Conservation (phyloP, 2,329 filamentous ascomycete species). For the Tolypocladium inflatum region DNA sequence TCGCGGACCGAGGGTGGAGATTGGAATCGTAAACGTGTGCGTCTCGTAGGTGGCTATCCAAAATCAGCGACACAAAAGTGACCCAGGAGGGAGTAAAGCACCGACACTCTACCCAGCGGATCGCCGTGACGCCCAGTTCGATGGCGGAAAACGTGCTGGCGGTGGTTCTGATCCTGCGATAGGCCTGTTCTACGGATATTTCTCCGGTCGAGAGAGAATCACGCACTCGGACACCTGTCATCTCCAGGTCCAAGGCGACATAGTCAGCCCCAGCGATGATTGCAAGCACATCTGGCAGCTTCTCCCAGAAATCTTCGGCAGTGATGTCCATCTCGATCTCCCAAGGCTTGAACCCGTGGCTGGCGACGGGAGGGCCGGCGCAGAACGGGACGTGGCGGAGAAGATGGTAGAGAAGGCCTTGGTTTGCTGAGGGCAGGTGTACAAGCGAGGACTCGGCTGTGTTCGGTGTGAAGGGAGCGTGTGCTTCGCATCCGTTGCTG, state of each 20-base stretch:
- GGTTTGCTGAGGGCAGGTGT: too few relatives aligned
- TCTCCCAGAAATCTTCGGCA: slow-evolving; percentile 8
- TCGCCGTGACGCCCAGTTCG: slow-evolving; percentile 26
- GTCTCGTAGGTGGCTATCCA: slow-evolving; percentile 7
- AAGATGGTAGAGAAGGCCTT: too few relatives aligned
- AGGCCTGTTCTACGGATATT: slow-evolving; percentile 12
- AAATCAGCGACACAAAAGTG: not conserved
- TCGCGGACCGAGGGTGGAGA: not conserved
- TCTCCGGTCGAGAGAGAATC: not conserved
- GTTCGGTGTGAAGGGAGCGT: too few relatives aligned
- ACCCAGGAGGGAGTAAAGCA: not conserved
- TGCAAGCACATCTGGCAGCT: slow-evolving; percentile 18
- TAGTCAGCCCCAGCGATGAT: slow-evolving; percentile 18
- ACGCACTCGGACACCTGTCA: slow-evolving; percentile 19
- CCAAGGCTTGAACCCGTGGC: too few relatives aligned
- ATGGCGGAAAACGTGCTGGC: slow-evolving; percentile 21
- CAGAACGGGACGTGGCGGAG: too few relatives aligned
- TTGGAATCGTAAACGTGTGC: slow-evolving; percentile 18
- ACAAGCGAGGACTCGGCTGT: too few relatives aligned
- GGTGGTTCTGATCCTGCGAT: slow-evolving; percentile 15
- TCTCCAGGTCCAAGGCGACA: slow-evolving; percentile 27
- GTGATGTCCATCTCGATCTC: slow-evolving; percentile 9
- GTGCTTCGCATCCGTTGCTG: too few relatives aligned
- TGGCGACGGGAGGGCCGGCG: too few relatives aligned
- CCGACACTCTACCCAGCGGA: slow-evolving; percentile 3